Evolutionary conservation across 306 rosid species (phyloP).

Genomic region (Quillaja saponaria): DNA sequence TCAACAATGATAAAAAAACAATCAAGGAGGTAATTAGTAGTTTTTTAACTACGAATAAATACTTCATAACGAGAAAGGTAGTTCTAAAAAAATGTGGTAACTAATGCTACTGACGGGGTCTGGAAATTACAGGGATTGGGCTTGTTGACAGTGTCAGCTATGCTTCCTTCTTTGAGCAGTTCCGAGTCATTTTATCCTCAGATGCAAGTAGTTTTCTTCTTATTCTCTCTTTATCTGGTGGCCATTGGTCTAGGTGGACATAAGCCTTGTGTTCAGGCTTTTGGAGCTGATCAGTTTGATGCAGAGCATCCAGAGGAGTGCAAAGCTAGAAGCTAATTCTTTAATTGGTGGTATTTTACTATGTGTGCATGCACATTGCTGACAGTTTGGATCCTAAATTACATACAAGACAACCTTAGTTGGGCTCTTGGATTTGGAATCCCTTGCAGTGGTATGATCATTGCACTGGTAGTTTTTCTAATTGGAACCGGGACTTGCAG

Average conservation of each 20-base stretch:
- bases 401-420: constrained; percentile 55
- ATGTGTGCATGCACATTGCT: constrained; percentile 38
- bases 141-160: constrained; percentile 55
- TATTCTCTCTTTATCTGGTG: constrained; percentile 58
- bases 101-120: no score
- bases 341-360: constrained; percentile 83
- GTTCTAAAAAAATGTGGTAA: no score
- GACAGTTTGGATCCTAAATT: constrained; percentile 39
- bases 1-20: no score
- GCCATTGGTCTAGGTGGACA: constrained; percentile 74
- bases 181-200: constrained; percentile 35
- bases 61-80: no score
- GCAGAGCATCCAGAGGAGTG: constrained; percentile 54
- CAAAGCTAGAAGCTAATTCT: constrained; percentile 73
- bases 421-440: constrained; percentile 73
- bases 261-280: constrained; percentile 83
- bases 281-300: constrained; percentile 81
- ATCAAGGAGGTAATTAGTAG: no score
- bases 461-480: constrained; percentile 53
- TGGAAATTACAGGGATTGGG: constrained; percentile 52
- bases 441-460: constrained; percentile 49
- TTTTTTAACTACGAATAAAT: no score
- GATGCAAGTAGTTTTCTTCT: constrained; percentile 54
- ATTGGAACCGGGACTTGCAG: constrained; percentile 59
- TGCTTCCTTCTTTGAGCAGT: constrained; percentile 39